Evolutionary conservation across 2,329 filamentous ascomycete species (phyloP).

Genomic region (Stagonosporopsis rhizophila): DNA sequence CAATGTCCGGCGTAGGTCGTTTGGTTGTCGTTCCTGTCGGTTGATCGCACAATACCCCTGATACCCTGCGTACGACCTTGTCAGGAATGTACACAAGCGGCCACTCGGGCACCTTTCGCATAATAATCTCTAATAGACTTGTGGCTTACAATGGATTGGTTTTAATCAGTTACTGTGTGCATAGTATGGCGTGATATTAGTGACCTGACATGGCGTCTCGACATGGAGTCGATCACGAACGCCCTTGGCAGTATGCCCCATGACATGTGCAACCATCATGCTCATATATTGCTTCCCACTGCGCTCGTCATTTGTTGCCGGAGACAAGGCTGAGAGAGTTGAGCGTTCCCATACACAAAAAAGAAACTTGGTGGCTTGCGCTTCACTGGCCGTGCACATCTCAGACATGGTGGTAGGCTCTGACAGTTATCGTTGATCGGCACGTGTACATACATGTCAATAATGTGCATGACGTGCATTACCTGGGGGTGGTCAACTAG

Average conservation of each 20-base stretch:
- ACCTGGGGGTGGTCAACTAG: constrained; percentile 6
- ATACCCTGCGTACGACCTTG: constrained; percentile 52
- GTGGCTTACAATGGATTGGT: constrained; percentile 23
- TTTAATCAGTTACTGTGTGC: not conserved
- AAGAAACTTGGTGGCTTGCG: not conserved
- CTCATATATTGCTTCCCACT: not conserved
- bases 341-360: not conserved
- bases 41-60: constrained; percentile 51
- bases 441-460: constrained; percentile 2
- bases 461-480: constrained; percentile 16
- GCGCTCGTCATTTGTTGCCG: not conserved
- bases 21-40: constrained; percentile 39
- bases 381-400: not conserved
- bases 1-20: constrained; percentile 40
- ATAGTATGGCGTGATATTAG: not conserved
- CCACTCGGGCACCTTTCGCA: constrained; percentile 49
- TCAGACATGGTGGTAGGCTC: not conserved
- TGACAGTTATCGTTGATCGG: not conserved
- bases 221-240: not conserved
- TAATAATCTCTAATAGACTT: constrained; percentile 51
- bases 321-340: not conserved
- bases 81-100: constrained; percentile 50
- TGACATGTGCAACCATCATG: not conserved
- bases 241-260: not conserved
- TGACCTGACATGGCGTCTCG: not conserved